Conservation (phyloP, 1,139 yeast species). For the Protomyces inundatus region DNA sequence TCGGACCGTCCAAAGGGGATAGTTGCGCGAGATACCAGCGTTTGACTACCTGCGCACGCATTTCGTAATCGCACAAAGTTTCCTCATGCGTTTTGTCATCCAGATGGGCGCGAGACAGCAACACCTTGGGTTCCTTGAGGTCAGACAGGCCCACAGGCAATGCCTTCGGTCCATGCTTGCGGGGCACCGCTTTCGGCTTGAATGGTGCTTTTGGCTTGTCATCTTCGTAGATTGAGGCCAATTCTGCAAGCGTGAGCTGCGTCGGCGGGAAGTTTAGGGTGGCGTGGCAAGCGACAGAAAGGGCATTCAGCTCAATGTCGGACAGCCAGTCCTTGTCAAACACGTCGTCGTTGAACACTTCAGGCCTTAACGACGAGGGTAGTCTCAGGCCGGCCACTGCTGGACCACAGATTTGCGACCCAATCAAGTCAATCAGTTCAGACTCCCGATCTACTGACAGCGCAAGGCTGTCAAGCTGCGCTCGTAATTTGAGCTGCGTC, state of each 20-base stretch:
- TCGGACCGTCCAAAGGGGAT: background rate
- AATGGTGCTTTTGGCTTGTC: background rate
- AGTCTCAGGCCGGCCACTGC: background rate
- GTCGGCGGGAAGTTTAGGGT: background rate
- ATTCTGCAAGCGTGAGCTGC: background rate
- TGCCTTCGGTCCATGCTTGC: background rate
- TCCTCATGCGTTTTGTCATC: background rate
- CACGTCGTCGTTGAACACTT: background rate
- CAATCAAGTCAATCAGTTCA: background rate
- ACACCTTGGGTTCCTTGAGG: background rate
- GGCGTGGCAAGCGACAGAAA: background rate
- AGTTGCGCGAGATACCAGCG: background rate
- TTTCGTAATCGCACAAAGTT: background rate
- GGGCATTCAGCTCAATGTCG: background rate
- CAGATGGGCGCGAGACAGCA: background rate
- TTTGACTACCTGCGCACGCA: background rate
- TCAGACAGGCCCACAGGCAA: background rate
- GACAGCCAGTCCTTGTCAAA: background rate
- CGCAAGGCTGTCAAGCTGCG: background rate
- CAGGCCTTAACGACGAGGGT: background rate
- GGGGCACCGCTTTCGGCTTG: background rate
- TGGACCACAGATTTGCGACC: background rate
- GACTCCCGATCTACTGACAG: background rate
- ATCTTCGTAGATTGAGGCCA: background rate
- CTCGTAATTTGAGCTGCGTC: background rate